Base-by-base conservation (phyloP, 108 stramenopile species). In the Fistulifera pelliculosa region DNA sequence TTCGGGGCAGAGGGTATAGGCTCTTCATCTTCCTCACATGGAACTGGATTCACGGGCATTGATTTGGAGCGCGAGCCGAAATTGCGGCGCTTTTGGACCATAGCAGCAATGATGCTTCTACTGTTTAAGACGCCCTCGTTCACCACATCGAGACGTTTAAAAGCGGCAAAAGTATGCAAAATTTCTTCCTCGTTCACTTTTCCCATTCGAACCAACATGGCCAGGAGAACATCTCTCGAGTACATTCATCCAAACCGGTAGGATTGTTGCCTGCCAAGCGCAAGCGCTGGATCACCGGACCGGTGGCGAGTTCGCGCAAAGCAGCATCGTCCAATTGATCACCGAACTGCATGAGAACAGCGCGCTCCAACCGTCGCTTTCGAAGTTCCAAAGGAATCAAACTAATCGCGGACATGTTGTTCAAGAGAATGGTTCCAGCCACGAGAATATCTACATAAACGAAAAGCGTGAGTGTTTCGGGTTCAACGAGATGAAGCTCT, bases 161-260 rank as follows among this genome's bases (percentile, higher is more conserved):
- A 93, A 6, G 90, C 90, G 15, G 81, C 82, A 69, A 88, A 87
- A 11, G 90, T 93, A 27, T 70, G 64, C 43, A 65, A 66, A 48
- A 93, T 83, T 62, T 93, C 90, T 41, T 77, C 56, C 60, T 93
- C 90, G 0, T 84, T 76, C 14, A 93, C 83, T 47, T 85, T 80
- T 1, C 90, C 90, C 49, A 93, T 52, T n/a, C 90, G 75, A 1
- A 93, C 86, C 49, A 93, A 69, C 90, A 93, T 93, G 14, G 90
- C 90, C 31, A 93, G 31, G 82, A 76, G 66, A 93, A 93, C 87
- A 88, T 93, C 53, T 93, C n/a, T n/a, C 90, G 72, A 0, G 90
- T 93, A 50, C 90, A 93, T 52, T 88, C 82, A 47, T 86, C 77
- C 49, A 93, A 66, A 21, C n/a, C n/a, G n/a, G n/a, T n/a, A n/a